Evolutionary conservation across 352 stramenopile genomes (phyloP), one percentile per base, ranked within the genome.

Genomic region (Pythium pectinolyticum): DNA sequence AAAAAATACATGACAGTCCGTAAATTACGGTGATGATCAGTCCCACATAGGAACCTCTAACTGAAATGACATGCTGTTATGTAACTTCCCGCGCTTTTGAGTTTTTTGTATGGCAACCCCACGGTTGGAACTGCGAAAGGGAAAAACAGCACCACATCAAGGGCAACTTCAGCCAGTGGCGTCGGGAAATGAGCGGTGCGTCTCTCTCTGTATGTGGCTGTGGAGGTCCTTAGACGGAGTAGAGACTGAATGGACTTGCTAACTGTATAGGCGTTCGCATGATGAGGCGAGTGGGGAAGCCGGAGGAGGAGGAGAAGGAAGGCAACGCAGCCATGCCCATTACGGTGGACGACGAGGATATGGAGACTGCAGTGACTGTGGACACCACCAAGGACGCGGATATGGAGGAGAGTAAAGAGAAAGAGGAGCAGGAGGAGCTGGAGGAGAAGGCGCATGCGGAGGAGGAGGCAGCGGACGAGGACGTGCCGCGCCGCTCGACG

Each of bases 21-120:
- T n/a, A n/a, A n/a, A 37, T 37, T 37, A 37, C 7, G 32, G 32
- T 37, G 32, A 14, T 37, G 7, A 14, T 37, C n/a, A 37, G 7
- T 50, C 22, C 11, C 32, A 32, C 9, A 22, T 48, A 9, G 20
- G 35, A 45, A 20, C 22, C 20, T 39, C 4, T 62, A 63, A 46
- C 47, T n/a, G n/a, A n/a, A n/a, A n/a, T n/a, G n/a, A n/a, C n/a
- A n/a, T n/a, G n/a, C n/a, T 10, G 53, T 48, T 53, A 31, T 27
- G 11, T 63, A 60, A 64, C 53, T 64, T 70, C 55, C 63, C 63
- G 63, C 63, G 55, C 63, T 70, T 70, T 70, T 19, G 51, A 30
- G 32, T 58, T n/a, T n/a, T n/a, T n/a, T n/a, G n/a, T n/a, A n/a
- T n/a, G n/a, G 51, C 31, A 28, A 58, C 8, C 7, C 31, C 4